These are phyloP conservation scores for Pseudogymnoascus sp. DNA, from an alignment of 2,329 filamentous ascomycete species.

Conservation along the genomic window DNA sequence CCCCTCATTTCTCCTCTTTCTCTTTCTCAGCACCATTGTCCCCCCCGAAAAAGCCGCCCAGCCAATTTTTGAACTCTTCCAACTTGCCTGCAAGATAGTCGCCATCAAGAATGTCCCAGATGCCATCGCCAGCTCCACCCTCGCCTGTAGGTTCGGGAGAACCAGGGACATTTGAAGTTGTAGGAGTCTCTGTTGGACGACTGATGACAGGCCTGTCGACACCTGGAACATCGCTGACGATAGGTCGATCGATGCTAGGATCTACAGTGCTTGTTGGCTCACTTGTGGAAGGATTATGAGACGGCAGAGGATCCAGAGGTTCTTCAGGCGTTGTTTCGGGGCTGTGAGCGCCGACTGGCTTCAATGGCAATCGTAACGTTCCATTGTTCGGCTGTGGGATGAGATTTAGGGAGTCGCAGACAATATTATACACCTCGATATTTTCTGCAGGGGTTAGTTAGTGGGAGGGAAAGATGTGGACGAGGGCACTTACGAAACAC, in stretches of 20 bases:
- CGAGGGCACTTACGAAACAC: slow-evolving; percentile 60
- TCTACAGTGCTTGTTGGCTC: not conserved
- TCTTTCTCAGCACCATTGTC: not conserved
- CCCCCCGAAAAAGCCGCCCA: slow-evolving; percentile 10
- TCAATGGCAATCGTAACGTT: slow-evolving; percentile 64
- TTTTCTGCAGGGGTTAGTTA: slow-evolving; percentile 54
- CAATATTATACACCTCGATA: slow-evolving; percentile 85
- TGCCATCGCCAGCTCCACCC: slow-evolving; percentile 15
- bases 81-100: slow-evolving; percentile 44
- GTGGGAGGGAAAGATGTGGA: not conserved
- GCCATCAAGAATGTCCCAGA: slow-evolving; percentile 26
- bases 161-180: not conserved
- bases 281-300: not conserved
- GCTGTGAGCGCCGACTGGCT: slow-evolving; percentile 39
- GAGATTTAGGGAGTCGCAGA: slow-evolving; percentile 79
- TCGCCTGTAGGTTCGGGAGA: slow-evolving; percentile 16
- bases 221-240: slow-evolving; percentile 15
- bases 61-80: slow-evolving; percentile 31
- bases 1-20: not conserved
- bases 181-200: not conserved
- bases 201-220: not conserved
- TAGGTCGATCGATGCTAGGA: slow-evolving; percentile 13
- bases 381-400: slow-evolving; percentile 74
- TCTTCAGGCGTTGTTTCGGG: slow-evolving; percentile 39
- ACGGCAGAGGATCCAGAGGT: slow-evolving; percentile 45